Base-by-base conservation (phyloP, 495 filamentous ascomycete genomes). In the Trichoderma virens region DNA sequence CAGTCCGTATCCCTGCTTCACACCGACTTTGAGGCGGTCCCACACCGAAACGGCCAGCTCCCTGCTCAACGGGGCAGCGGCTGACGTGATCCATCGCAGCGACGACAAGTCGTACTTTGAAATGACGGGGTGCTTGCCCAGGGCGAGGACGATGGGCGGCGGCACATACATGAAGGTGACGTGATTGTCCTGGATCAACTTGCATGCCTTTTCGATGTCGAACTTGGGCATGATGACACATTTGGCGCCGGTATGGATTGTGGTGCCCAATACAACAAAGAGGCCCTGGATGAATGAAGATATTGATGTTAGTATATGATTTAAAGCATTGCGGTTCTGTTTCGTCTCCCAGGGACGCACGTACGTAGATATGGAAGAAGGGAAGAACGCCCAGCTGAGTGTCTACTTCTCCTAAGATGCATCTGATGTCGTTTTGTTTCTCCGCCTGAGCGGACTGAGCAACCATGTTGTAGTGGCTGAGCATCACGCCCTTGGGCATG, bases 291-390 rank as follows among this genome's bases (percentile, higher is more conserved):
- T 47, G 66, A 5, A 76, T 71, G 38, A 69, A 73, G 62, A 23
- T n/a, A 14, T 30, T 27, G 27, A 3, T n/a, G 13, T 16, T 7
- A 34, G 11, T 59, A 8, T 20, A 28, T 59, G 54, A n/a, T n/a
- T n/a, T n/a, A n/a, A n/a, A n/a, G n/a, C n/a, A n/a, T n/a, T n/a
- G n/a, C n/a, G n/a, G n/a, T n/a, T n/a, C n/a, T n/a, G n/a, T n/a
- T 39, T 18, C 31, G 9, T 38, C 16, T 35, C 5, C 8, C 1
- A 14, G 18, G 16, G 16, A 4, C 7, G 7, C 14, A 64, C 67
- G 69, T 73, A 90, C 90, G 69, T 97, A 98, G 65, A 88, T 94
- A 74, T 98, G 93, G 76, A 92, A 97, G 72, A 98, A 97, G 0
- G 94, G 83, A n/a, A 97, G 70, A 65, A 97, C 88, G 2, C 88